These are phyloP conservation scores for Tephrocybe sp. DNA, from an alignment of 768 basidiomycete species.

Conservation along the genomic window DNA sequence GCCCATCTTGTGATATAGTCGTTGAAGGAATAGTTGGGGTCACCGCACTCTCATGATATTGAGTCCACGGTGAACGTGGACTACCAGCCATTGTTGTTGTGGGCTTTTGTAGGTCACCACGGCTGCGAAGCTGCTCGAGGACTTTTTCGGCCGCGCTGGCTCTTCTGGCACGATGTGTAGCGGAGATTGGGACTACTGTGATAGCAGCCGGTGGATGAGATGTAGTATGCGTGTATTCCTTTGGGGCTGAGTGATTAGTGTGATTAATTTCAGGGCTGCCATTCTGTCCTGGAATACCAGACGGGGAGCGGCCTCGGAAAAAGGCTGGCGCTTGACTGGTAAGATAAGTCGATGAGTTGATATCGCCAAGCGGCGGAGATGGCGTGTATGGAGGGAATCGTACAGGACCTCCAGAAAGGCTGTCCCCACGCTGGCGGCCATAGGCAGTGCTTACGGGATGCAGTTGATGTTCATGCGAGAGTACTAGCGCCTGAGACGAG, in stretches of 20 bases:
- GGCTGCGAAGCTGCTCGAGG: constrained; percentile 61
- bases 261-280: constrained; percentile 23
- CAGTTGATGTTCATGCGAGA: constrained; percentile 17
- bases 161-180: constrained; percentile 44
- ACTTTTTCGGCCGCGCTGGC: constrained; percentile 70
- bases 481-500: constrained; percentile 20
- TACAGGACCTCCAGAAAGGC: constrained; percentile 30
- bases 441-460: constrained; percentile 20
- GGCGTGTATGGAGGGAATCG: constrained; percentile 27
- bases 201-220: constrained; percentile 20
- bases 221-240: constrained; percentile 10
- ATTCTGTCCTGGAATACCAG: constrained; percentile 23
- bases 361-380: constrained; percentile 19
- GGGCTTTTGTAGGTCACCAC: constrained; percentile 48
- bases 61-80: constrained; percentile 47
- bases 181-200: constrained; percentile 24
- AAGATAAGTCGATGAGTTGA: constrained; percentile 16
- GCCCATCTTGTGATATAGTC: constrained; percentile 14
- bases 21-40: constrained; percentile 14
- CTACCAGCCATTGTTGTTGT: constrained; percentile 27
- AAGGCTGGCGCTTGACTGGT: constrained; percentile 11
- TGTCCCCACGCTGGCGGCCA: constrained; percentile 38
- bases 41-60: constrained; percentile 30
- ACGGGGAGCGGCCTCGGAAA: constrained; percentile 26
- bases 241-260: constrained; percentile 9